Evolutionary conservation across 1,284 basidiomycete species (phyloP), one percentile per base, ranked within the genome.

Genomic region (Fomitopsis palustris): DNA sequence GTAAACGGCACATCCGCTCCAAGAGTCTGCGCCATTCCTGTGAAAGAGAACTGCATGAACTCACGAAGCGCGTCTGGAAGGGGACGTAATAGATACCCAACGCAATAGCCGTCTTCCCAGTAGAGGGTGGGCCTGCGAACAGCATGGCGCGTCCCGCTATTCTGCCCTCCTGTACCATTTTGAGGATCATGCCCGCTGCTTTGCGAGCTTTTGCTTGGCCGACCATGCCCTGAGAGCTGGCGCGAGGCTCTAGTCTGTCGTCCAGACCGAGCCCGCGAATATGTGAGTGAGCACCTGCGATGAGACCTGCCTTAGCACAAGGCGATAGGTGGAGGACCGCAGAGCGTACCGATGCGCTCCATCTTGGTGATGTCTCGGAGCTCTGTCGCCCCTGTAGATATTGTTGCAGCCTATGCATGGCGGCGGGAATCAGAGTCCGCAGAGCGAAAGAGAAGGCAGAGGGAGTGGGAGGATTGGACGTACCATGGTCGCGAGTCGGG

Each of bases 91-190:
- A 77, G 82, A 57, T 64, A 92, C 93, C 95, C 80, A 98, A 86
- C 9, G 96, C 96, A 70, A 98, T 97, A 42, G 96, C 96, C 0
- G 96, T 98, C 79, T 98, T 99, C 55, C 96, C 96, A 1, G 95
- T 95, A 49, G 93, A 93, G 10, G 96, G 96, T 3, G 96, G 96
- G 0, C 96, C 96, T 17, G 96, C 95, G 74, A 98, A 97, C 57
- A 98, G 80, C 75, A 98, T 96, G 6, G 95, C 93, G 54, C 96
- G 84, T 37, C 96, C 96, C 0, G 96, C 94, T 72, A 99, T 98
- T 56, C 89, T 84, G 19, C 93, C 94, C 68, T 97, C 92, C 74
- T 97, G 93, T 1, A 99, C 95, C 95, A 99, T 97, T 77, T 93
- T 96, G 68, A 98, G 84, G 64, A 98, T 96, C 80, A 98, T 92